Percentiles rank a stretch among this genome's conserved stretches.
Conservation (phyloP, 148 eudicot species). For the Camellia lanceoleosa region DNA sequence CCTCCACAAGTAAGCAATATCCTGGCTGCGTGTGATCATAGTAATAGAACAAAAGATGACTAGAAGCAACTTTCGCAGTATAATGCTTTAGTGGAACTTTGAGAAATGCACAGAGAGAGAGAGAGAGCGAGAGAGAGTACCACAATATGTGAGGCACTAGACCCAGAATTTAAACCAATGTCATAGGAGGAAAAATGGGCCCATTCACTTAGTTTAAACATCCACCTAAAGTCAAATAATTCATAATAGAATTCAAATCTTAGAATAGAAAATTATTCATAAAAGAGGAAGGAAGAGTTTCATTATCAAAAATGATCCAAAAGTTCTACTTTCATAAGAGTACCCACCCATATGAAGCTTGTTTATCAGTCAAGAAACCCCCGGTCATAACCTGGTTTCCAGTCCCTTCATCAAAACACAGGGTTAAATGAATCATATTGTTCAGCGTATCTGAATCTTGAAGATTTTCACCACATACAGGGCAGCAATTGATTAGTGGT, state of each 20-base stretch:
- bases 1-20: neutral
- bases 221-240: conserved; percentile 54
- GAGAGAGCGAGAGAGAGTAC: conserved; percentile 31
- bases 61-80: neutral
- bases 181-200: conserved; percentile 77
- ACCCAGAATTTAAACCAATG: conserved; percentile 72
- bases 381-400: conserved; percentile 90
- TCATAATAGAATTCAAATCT: conserved; percentile 3
- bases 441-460: conserved; percentile 61
- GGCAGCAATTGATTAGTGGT: conserved; percentile 81
- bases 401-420: conserved; percentile 95
- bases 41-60: neutral
- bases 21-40: neutral
- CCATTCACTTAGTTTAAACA: conserved; percentile 96
- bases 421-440: conserved; percentile 78
- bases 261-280: conserved; percentile 6
- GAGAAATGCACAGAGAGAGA: neutral
- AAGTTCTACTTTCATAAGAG: conserved; percentile 10
- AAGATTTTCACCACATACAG: conserved; percentile 89
- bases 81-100: neutral
- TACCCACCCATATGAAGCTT: conserved; percentile 87
- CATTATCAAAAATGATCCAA: conserved; percentile 2
- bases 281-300: conserved; percentile 2
- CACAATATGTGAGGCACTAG: conserved; percentile 82
- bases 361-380: conserved; percentile 89